These are phyloP conservation scores for Ophiocordyceps camponoti-rufipedis DNA, from an alignment of 2,329 filamentous ascomycete genomes.

Conservation along the genomic window DNA sequence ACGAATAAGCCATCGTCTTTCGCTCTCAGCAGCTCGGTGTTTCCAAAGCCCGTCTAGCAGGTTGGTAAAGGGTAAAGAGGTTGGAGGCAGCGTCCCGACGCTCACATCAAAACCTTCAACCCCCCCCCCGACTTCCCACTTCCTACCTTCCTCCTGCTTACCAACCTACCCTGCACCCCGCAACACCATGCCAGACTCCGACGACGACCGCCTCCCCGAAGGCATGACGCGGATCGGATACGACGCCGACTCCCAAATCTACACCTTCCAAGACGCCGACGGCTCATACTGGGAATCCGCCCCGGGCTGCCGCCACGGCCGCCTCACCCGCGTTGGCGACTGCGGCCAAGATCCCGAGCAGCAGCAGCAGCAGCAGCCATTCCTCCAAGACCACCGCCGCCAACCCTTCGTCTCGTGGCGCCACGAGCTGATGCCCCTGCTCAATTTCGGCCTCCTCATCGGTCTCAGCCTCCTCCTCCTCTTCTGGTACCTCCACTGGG, in stretches of 20 bases:
- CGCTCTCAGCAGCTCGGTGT: too few relatives aligned
- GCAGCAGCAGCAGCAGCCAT: constrained; percentile 2
- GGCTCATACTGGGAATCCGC: constrained; percentile 31
- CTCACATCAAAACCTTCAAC: neutral
- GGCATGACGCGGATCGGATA: constrained; percentile 37
- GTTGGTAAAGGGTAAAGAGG: too few relatives aligned
- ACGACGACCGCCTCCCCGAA: constrained; percentile 32
- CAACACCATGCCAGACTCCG: constrained; percentile 14
- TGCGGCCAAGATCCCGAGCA: constrained; percentile 8
- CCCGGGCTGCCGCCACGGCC: constrained; percentile 30
- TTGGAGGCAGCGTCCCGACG: too few relatives aligned
- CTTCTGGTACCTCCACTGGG: constrained; percentile 26
- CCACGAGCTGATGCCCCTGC: constrained; percentile 31
- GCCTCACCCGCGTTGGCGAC: constrained; percentile 20
- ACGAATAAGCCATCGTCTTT: too few relatives aligned
- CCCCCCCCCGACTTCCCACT: constrained; percentile 8
- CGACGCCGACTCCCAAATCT: constrained; percentile 33
- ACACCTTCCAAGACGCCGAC: constrained; percentile 30
- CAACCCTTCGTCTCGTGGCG: constrained; percentile 25
- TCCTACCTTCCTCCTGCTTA: constrained; percentile 9
- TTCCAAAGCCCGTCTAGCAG: too few relatives aligned
- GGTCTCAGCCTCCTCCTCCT: constrained; percentile 30
- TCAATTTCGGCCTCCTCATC: constrained; percentile 39
- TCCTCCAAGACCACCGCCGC: neutral
- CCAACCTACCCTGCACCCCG: constrained; percentile 5